phyloP scores from a whole-genome alignment of 495 filamentous ascomycete species.

The Corynascus novoguineensis region DNA sequence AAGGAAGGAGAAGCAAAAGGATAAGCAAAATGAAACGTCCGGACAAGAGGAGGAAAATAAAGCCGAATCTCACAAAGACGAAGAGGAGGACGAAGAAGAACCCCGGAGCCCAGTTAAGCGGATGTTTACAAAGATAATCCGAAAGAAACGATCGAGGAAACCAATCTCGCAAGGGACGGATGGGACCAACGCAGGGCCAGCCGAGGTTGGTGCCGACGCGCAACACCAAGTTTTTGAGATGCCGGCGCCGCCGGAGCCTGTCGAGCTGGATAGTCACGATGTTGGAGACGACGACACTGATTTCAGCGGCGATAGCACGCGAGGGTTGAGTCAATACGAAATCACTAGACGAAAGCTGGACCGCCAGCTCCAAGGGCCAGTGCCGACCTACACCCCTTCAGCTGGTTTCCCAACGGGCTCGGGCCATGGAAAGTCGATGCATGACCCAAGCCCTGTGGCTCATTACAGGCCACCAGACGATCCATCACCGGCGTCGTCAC shows the following conservation, averaged over 20 bases:
- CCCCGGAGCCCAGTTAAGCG: constrained; percentile 29
- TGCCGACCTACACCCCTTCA: constrained; percentile 32
- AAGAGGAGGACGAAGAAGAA: constrained; percentile 26
- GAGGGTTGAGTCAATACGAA: constrained; percentile 39
- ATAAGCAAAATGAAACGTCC: constrained; percentile 10
- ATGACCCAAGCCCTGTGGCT: constrained; percentile 32
- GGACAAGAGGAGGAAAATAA: constrained; percentile 25
- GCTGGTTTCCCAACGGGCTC: background rate
- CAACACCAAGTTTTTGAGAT: constrained; percentile 47
- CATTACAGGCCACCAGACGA: constrained; percentile 38
- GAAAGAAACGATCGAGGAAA: constrained; percentile 28
- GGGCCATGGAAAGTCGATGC: constrained; percentile 32
- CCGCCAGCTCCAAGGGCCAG: constrained; percentile 38
- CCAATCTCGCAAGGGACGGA: constrained; percentile 17
- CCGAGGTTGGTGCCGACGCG: constrained; percentile 44
- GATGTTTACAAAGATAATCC: constrained; percentile 31
- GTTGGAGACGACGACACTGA: constrained; percentile 34
- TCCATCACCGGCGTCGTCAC: constrained; percentile 39
- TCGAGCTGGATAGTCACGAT: constrained; percentile 44
- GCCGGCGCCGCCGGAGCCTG: constrained; percentile 41
- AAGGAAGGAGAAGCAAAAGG: constrained; percentile 23
- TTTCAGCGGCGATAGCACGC: constrained; percentile 26
- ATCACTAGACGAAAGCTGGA: constrained; percentile 41
- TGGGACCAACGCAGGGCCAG: constrained; percentile 24
- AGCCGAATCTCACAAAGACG: constrained; percentile 18